phyloP scores from a whole-genome alignment of 345 rosid species.

The Acer campestre region DNA sequence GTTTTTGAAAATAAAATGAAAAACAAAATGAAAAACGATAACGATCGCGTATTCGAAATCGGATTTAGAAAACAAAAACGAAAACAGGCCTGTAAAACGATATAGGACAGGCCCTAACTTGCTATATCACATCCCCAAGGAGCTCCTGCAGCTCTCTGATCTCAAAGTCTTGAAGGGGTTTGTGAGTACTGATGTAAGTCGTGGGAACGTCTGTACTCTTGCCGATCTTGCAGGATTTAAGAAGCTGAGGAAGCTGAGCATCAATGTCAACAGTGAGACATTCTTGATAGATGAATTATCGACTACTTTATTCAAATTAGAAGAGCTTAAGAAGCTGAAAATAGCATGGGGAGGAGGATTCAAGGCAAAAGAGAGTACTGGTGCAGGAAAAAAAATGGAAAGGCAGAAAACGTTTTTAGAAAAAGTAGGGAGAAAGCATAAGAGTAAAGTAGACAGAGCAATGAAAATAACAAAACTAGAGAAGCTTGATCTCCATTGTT shows the following conservation, averaged over 20 bases:
- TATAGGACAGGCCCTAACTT: no score
- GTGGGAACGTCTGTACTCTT: constrained; percentile 19
- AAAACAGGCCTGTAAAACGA: no score
- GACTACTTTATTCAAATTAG: not conserved
- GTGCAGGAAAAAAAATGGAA: no score
- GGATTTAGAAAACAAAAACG: no score
- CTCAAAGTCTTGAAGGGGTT: constrained; percentile 74
- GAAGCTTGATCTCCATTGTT: constrained; percentile 27
- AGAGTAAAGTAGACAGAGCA: not conserved
- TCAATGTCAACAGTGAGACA: constrained; percentile 24
- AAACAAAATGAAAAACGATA: no score
- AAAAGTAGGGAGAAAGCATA: not conserved
- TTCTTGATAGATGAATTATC: not conserved
- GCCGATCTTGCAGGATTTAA: constrained; percentile 12
- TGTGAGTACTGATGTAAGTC: constrained; percentile 37
- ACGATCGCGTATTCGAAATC: no score
- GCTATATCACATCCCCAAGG: no score
- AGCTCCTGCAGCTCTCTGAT: no score
- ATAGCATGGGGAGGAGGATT: not conserved
- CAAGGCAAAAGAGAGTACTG: not conserved
- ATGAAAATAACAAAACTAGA: not conserved
- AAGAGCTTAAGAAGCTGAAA: not conserved
- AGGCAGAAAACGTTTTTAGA: no score
- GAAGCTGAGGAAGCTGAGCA: constrained; percentile 43
- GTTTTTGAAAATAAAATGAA: no score